These are phyloP conservation scores for Pouteria glomerata DNA, from an alignment of 148 eudicot genomes.

Conservation along the genomic window DNA sequence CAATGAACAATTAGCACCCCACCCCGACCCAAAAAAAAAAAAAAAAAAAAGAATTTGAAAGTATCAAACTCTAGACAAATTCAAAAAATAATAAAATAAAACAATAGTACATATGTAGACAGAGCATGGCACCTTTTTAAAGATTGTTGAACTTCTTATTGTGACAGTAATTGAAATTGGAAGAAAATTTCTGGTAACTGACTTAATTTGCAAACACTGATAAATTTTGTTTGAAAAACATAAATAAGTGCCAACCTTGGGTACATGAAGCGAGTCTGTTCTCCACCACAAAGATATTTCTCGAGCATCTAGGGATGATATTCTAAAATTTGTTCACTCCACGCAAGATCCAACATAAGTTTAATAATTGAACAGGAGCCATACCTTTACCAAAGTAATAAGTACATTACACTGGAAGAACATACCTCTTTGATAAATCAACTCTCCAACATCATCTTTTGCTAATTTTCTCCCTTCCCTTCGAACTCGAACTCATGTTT, in stretches of 20 bases:
- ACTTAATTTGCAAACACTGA: no score
- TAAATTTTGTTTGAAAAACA: neutral
- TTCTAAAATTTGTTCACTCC: constrained; percentile 51
- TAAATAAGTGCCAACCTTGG: constrained; percentile 46
- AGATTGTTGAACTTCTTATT: no score
- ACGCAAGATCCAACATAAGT: constrained; percentile 8
- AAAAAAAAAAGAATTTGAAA: no score
- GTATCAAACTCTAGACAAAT: no score
- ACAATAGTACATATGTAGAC: no score
- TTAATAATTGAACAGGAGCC: constrained; percentile 8
- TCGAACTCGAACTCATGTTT: constrained; percentile 71
- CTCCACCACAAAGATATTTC: constrained; percentile 60
- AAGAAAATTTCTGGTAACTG: no score
- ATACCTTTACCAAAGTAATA: constrained; percentile 5
- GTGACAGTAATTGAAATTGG: no score
- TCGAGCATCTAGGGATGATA: constrained; percentile 78
- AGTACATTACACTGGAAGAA: neutral
- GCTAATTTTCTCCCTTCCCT: constrained; percentile 44
- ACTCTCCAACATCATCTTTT: constrained; percentile 62
- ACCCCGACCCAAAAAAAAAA: no score
- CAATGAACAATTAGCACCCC: no score
- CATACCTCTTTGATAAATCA: constrained; percentile 64
- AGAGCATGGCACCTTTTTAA: no score
- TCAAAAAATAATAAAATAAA: no score
- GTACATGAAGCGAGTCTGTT: constrained; percentile 72